Evolutionary conservation across 1,284 basidiomycete species (phyloP).

Genomic region (Sporisorium graminicola): DNA sequence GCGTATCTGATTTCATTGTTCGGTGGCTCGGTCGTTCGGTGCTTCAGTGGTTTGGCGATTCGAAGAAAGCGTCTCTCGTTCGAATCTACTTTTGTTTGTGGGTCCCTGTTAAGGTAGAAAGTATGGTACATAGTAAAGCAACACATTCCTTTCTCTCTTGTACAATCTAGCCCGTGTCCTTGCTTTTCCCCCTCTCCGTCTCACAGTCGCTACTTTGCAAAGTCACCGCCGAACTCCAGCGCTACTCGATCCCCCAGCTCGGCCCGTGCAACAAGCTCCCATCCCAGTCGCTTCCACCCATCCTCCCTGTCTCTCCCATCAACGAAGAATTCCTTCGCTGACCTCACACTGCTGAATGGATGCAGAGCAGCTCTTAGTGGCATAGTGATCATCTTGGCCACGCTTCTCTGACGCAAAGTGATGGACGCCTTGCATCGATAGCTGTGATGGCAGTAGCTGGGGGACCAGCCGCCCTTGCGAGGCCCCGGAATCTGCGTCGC

Average conservation of each 20-base stretch:
- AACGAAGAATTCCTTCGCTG: not conserved
- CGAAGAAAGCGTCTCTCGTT: not conserved
- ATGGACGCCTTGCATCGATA: conserved; percentile 29
- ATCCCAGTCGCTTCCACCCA: conserved; percentile 12
- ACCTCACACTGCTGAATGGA: not conserved
- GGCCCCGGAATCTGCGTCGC: conserved; percentile 45
- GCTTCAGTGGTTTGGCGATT: not conserved
- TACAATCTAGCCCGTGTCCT: not conserved
- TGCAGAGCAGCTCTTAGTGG: conserved; percentile 1
- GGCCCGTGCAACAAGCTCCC: conserved; percentile 11
- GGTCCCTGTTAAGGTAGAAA: not conserved
- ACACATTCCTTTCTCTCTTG: not conserved
- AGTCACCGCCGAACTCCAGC: conserved; percentile 44
- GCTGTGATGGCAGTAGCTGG: conserved; percentile 44
- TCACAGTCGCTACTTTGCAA: conserved; percentile 21
- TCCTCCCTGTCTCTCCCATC: not conserved
- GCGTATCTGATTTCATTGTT: no score
- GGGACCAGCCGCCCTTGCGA: conserved; percentile 26
- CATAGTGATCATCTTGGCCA: not conserved
- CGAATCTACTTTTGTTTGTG: not conserved
- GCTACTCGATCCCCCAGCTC: conserved; percentile 37
- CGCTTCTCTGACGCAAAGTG: conserved; percentile 12
- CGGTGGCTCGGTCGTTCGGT: not conserved
- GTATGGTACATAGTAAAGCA: not conserved
- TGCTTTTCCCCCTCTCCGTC: no score